Percentiles rank a stretch among this genome's conserved stretches.
These are phyloP conservation scores for Termitomyces sp. DNA, from an alignment of 768 basidiomycete species.

Conservation along the genomic window DNA sequence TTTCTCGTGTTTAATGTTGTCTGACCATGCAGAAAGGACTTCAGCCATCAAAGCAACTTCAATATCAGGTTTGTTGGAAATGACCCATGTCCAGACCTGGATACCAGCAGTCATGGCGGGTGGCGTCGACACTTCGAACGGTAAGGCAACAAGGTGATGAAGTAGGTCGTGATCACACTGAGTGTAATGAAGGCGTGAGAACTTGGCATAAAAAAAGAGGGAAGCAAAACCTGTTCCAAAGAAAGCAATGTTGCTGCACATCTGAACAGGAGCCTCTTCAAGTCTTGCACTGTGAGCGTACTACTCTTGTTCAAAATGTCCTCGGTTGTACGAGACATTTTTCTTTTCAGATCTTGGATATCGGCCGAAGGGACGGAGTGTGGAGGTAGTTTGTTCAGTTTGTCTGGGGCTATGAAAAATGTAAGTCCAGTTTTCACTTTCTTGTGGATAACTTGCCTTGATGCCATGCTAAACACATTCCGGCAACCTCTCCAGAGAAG, in stretches of 20 bases:
- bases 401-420: slow-evolving; percentile 40
- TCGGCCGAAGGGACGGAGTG: slow-evolving; percentile 55
- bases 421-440: not conserved
- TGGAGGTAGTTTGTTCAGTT: slow-evolving; percentile 59
- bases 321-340: slow-evolving; percentile 60
- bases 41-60: slow-evolving; percentile 86
- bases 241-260: slow-evolving; percentile 81
- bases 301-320: slow-evolving; percentile 71
- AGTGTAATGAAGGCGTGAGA: not conserved
- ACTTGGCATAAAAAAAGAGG: not conserved
- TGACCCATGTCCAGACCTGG: slow-evolving; percentile 96
- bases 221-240: slow-evolving; percentile 44
- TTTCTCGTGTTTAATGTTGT: slow-evolving; percentile 67
- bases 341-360: slow-evolving; percentile 58
- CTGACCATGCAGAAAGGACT: slow-evolving; percentile 82
- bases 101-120: slow-evolving; percentile 81
- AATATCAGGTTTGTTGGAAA: slow-evolving; percentile 75
- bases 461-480: slow-evolving; percentile 64
- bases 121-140: slow-evolving; percentile 87
- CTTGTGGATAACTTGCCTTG: slow-evolving; percentile 40
- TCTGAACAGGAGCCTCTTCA: slow-evolving; percentile 82
- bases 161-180: slow-evolving; percentile 85
- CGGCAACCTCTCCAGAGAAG: slow-evolving; percentile 82
- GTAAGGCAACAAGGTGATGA: slow-evolving; percentile 81
- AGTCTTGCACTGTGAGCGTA: slow-evolving; percentile 71